A percentile compares a stretch with the other conserved stretches of the same genome.
Evolutionary conservation across 345 rosid species (phyloP).

Genomic region (Firmiana major): DNA sequence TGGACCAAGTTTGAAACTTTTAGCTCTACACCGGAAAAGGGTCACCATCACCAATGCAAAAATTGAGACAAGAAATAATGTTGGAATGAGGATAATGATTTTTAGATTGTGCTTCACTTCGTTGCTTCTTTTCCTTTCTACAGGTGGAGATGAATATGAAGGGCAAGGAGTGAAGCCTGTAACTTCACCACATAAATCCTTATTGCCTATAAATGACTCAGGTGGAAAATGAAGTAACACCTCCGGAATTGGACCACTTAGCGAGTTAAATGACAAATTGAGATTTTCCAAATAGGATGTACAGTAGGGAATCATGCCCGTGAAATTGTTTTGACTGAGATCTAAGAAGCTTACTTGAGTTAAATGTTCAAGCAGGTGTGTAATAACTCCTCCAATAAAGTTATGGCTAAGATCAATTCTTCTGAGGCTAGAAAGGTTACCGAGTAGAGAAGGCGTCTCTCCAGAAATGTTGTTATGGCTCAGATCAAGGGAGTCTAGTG

Average conservation of each 20-base stretch:
- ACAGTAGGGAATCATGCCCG: not conserved
- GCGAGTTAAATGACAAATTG: not conserved
- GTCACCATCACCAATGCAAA: too few relatives aligned
- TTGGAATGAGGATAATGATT: not conserved
- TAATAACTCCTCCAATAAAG: too few relatives aligned
- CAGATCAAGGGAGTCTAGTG: not conserved
- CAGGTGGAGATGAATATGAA: not conserved
- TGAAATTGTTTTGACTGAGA: too few relatives aligned
- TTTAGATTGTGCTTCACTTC: not conserved
- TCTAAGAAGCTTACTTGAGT: too few relatives aligned
- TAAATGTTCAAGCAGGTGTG: too few relatives aligned
- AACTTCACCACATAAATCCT: not conserved
- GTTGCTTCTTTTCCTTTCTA: not conserved
- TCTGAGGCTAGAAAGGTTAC: too few relatives aligned
- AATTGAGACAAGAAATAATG: too few relatives aligned
- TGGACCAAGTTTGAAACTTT: too few relatives aligned
- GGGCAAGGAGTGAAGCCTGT: not conserved
- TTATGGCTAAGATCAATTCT: too few relatives aligned
- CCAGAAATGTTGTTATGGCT: not conserved
- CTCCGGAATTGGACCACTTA: not conserved
- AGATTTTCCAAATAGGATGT: not conserved
- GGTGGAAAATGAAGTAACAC: not conserved
- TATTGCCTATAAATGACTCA: not conserved
- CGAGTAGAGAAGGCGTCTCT: too few relatives aligned
- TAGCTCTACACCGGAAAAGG: too few relatives aligned